Evolutionary conservation across 1,139 yeast species (phyloP).

Genomic region (Candida sp.): DNA sequence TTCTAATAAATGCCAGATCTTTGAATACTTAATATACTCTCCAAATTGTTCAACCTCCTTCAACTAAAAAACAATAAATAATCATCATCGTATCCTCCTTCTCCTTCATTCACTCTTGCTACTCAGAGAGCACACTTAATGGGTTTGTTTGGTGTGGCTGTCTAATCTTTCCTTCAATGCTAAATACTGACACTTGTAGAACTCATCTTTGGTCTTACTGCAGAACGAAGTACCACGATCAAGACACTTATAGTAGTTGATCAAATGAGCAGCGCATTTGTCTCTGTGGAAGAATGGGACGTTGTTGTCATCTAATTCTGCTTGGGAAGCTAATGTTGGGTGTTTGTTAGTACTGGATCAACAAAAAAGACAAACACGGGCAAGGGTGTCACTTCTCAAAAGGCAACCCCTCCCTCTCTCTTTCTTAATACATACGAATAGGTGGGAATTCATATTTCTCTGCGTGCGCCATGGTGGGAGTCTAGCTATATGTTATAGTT

Average conservation of each 20-base stretch:
- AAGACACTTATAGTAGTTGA: constrained; percentile 49
- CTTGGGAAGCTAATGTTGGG: constrained; percentile 25
- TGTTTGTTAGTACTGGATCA: constrained; percentile 11
- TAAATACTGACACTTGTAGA: constrained; percentile 51
- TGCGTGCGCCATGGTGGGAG: constrained; percentile 10
- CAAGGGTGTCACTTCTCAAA: background rate
- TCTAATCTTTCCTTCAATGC: constrained; percentile 50
- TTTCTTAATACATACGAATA: constrained; percentile 25
- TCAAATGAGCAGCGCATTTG: constrained; percentile 50
- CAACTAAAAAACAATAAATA: background rate
- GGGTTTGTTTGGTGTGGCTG: constrained; percentile 19
- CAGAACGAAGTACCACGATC: constrained; percentile 52
- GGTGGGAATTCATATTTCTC: constrained; percentile 28
- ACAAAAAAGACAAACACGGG: background rate
- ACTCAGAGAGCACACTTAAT: constrained; percentile 3
- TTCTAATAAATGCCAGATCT: background rate
- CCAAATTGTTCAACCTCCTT: background rate
- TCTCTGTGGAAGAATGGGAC: constrained; percentile 54
- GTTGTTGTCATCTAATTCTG: constrained; percentile 46
- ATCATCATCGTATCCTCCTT: background rate
- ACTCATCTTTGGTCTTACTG: constrained; percentile 44
- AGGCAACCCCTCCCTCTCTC: too few relatives aligned
- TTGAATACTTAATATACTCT: background rate
- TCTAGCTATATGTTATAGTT: background rate
- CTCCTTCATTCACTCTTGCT: background rate